phyloP scores from a whole-genome alignment of 331 rosid genomes.

The Acacia concinna region DNA sequence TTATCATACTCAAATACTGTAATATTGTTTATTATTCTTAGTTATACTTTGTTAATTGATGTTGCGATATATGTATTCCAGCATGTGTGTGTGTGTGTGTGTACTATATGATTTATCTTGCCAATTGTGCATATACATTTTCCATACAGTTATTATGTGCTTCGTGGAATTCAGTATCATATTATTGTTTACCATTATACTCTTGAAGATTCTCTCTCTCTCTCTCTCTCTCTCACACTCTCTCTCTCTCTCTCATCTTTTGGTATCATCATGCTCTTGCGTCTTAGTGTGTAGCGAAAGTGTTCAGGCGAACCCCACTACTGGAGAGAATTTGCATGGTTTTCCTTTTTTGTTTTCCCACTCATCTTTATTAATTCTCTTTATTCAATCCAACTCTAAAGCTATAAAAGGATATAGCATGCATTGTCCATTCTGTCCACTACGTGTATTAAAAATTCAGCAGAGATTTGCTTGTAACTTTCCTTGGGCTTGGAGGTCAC shows the following conservation, averaged over 20 bases:
- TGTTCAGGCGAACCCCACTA: constrained; percentile 72
- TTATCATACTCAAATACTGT: not conserved
- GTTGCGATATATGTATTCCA: not conserved
- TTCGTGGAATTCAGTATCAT: constrained; percentile 45
- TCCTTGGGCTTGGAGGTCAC: constrained; percentile 36
- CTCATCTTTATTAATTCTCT: constrained; percentile 45
- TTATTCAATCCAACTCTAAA: constrained; percentile 88
- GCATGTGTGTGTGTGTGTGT: too few relatives aligned
- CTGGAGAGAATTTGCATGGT: constrained; percentile 59
- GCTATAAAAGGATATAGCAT: constrained; percentile 37
- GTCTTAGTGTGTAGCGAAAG: constrained; percentile 59
- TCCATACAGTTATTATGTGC: constrained; percentile 46
- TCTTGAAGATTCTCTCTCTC: constrained; percentile 43
- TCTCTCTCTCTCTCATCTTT: constrained; percentile 40
- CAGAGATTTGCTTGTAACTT: not conserved
- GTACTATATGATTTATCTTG: not conserved
- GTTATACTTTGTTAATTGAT: not conserved
- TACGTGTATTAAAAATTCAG: not conserved
- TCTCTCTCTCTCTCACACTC: constrained; percentile 27
- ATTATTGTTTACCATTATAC: constrained; percentile 47
- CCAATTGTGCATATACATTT: constrained; percentile 11
- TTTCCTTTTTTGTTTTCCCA: constrained; percentile 31
- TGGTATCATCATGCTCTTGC: constrained; percentile 47
- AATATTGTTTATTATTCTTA: not conserved
- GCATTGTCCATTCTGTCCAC: constrained; percentile 53